phyloP scores from a whole-genome alignment of 352 stramenopile genomes.

The Globisporangium echinulatum region DNA sequence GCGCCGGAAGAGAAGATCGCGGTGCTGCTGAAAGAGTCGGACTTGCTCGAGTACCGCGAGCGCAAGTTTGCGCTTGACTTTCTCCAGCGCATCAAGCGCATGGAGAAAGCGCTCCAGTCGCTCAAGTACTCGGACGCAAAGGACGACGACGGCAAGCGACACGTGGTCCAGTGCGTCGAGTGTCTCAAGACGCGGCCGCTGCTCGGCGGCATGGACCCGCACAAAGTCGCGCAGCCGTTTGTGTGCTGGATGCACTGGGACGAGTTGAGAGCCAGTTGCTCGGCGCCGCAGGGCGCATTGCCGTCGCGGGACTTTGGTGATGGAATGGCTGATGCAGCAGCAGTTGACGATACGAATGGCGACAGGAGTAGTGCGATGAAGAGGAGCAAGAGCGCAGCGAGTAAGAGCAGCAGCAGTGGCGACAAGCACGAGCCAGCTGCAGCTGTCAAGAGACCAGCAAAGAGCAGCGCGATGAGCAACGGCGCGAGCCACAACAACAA shows the following conservation, averaged over 20 bases:
- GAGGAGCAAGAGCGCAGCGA: slow-evolving; percentile 1
- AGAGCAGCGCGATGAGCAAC: slow-evolving; percentile 11
- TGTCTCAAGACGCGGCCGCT: slow-evolving; percentile 69
- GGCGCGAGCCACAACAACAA: slow-evolving; percentile 4
- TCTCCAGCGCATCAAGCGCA: slow-evolving; percentile 59
- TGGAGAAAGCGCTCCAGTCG: slow-evolving; percentile 60
- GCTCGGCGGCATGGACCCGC: slow-evolving; percentile 67
- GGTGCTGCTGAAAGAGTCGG: slow-evolving; percentile 57
- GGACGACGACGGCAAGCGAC: slow-evolving; percentile 61
- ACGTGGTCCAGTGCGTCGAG: slow-evolving; percentile 63
- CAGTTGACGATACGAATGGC: background rate
- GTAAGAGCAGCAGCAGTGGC: slow-evolving; percentile 5
- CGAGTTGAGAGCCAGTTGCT: slow-evolving; percentile 71
- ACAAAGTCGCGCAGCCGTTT: slow-evolving; percentile 66
- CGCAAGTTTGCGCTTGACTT: slow-evolving; percentile 65
- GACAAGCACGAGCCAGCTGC: slow-evolving; percentile 4
- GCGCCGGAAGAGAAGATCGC: slow-evolving; percentile 59
- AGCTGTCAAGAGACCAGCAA: slow-evolving; percentile 9
- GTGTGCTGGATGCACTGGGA: slow-evolving; percentile 86
- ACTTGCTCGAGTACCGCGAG: slow-evolving; percentile 55
- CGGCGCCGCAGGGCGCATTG: slow-evolving; percentile 47
- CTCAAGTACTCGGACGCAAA: slow-evolving; percentile 59
- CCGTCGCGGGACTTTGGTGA: slow-evolving; percentile 15
- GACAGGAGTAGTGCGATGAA: slow-evolving; percentile 13
- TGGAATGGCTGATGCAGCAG: background rate